Evolutionary conservation across 257 asterid genomes (phyloP), one percentile per base, ranked within the genome.

Genomic region (Thymus mandschuricus): DNA sequence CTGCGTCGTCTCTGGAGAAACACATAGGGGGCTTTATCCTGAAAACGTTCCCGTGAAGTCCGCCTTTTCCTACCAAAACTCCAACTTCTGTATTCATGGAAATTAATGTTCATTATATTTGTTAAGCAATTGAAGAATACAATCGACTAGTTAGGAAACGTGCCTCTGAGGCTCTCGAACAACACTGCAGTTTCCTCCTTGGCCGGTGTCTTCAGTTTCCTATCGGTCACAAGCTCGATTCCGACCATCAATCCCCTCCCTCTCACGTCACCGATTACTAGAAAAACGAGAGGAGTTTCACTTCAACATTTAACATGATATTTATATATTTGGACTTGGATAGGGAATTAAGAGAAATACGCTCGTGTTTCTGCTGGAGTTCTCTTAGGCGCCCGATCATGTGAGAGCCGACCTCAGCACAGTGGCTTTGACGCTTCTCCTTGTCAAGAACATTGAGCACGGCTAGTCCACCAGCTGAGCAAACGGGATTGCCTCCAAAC

Each of bases 1-100:
- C 99, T 79, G 99, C 94, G 75, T 95, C 99, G 61, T 87, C 92
- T 86, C 78, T 91, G 60, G 78, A 61, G 78, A 95, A 92, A 68
- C 98, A 95, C 99, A 92, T 89, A 0, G 99, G 99, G 61, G 99
- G 99, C 76, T 95, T 95, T 82, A 95, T 83, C 81, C 99, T 92
- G 88, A 95, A 95, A 48, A 95, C 98, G 63, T 92, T 95, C 52
- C 99, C 99, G 29, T 87, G 89, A 34, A 91, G 83, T 66, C 99
- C 99, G 46, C 98, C 99, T 86, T 95, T 95, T 46, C 99, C 98
- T 28, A 92, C 98, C 71, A 95, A 76, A 67, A 95, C 79, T 8
- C 99, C 97, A 15, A 92, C 92, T 61, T 94, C 99, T 95, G 60
- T 77, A 78, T 45, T 49, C 81, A 75, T 3, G 41, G 61, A 41